phyloP scores from a whole-genome alignment of 257 asterid genomes.

The Primulina eburnea region DNA sequence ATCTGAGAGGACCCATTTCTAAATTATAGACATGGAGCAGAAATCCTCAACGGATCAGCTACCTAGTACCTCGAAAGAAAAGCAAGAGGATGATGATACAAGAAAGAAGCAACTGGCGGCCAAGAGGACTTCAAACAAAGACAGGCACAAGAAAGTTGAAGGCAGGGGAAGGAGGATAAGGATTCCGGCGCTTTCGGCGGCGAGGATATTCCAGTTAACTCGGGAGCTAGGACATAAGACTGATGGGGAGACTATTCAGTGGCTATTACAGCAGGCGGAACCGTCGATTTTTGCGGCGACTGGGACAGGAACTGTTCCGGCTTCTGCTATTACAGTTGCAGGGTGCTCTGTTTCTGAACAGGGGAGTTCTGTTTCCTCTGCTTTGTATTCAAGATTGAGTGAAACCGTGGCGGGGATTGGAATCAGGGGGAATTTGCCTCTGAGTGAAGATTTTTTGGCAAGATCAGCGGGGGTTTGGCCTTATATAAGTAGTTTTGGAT shows the following conservation, averaged over 20 bases:
- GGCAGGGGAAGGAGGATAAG: slow-evolving; percentile 55
- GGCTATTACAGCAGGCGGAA: slow-evolving; percentile 57
- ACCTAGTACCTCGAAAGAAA: slow-evolving; percentile 30
- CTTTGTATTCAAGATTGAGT: slow-evolving; percentile 26
- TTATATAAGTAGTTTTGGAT: not conserved
- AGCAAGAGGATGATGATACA: slow-evolving; percentile 28
- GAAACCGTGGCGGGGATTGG: slow-evolving; percentile 29
- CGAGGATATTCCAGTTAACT: slow-evolving; percentile 52
- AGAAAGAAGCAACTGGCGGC: slow-evolving; percentile 37
- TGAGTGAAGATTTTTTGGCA: slow-evolving; percentile 19
- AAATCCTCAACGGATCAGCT: slow-evolving; percentile 19
- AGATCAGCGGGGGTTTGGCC: slow-evolving; percentile 14
- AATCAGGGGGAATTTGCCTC: slow-evolving; percentile 29
- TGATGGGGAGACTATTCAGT: slow-evolving; percentile 56
- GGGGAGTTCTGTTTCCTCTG: slow-evolving; percentile 36
- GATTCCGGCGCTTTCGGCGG: slow-evolving; percentile 57
- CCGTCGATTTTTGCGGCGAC: slow-evolving; percentile 57
- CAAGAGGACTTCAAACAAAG: slow-evolving; percentile 50
- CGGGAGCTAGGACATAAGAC: slow-evolving; percentile 51
- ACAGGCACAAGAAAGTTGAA: slow-evolving; percentile 56
- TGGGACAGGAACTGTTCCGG: slow-evolving; percentile 57
- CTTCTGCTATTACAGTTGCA: slow-evolving; percentile 46
- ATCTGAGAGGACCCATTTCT: slow-evolving; percentile 45
- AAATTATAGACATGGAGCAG: slow-evolving; percentile 34
- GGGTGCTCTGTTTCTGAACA: slow-evolving; percentile 51